These are phyloP conservation scores for Fagopyrum homotropicum DNA, from an alignment of 148 eudicot species.

Conservation along the genomic window DNA sequence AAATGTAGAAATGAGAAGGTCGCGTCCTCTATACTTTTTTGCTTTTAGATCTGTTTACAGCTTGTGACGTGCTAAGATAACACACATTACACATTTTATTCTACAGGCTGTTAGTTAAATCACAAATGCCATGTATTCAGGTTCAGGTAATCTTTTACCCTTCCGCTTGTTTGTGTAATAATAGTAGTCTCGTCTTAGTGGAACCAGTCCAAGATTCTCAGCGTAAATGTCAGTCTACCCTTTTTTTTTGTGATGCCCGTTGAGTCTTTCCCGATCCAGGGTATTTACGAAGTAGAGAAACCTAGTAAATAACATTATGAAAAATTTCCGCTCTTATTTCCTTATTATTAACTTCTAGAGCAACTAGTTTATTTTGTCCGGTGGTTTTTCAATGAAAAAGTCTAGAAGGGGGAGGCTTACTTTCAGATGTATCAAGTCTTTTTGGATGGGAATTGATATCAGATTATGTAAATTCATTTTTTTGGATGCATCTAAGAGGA, in stretches of 20 bases:
- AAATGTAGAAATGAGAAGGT: neutral
- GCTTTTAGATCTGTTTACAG: neutral
- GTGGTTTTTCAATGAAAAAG: neutral
- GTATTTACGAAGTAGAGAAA: neutral
- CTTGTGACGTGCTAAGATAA: neutral
- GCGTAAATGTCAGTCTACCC: neutral
- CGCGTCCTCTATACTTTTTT: neutral
- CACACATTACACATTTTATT: neutral
- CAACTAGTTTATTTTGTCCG: neutral
- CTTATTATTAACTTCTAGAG: neutral
- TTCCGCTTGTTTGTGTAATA: neutral
- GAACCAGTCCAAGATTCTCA: neutral
- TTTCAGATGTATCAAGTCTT: neutral
- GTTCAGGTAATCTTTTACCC: constrained; percentile 4
- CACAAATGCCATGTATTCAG: constrained; percentile 8
- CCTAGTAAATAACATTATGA: neutral
- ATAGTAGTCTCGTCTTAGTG: neutral
- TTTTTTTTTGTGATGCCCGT: neutral
- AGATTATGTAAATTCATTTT: neutral
- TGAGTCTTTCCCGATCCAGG: neutral
- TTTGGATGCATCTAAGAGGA: neutral
- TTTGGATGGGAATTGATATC: neutral
- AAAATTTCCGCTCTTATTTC: neutral
- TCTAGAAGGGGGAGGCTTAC: neutral
- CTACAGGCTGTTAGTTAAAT: constrained; percentile 7